Conservation (phyloP, 176 grass and related monocot species). For the Bonia amplexicaulis region DNA sequence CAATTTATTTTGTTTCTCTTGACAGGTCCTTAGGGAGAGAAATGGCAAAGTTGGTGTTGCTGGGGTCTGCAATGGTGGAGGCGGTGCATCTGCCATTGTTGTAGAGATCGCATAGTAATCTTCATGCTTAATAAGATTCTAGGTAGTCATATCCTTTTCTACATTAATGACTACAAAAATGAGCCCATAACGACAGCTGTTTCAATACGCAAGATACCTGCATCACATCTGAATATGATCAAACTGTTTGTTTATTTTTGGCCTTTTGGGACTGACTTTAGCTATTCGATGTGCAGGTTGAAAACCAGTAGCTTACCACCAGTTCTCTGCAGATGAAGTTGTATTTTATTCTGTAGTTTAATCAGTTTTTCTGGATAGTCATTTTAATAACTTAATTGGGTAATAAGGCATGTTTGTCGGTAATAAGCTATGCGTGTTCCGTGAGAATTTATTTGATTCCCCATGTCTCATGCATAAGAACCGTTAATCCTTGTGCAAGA, state of each 20-base stretch:
- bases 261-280: neutral
- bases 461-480: too few species aligned
- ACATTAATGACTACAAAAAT: neutral
- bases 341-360: neutral
- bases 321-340: neutral
- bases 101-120: slow-evolving; percentile 48
- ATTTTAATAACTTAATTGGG: neutral
- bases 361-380: neutral
- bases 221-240: neutral
- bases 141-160: neutral
- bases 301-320: neutral
- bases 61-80: slow-evolving; percentile 91
- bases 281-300: neutral
- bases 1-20: neutral
- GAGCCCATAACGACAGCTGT: neutral
- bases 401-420: neutral
- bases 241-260: neutral
- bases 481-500: too few species aligned
- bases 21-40: slow-evolving; percentile 69
- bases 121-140: neutral
- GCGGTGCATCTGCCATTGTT: slow-evolving; percentile 82
- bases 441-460: too few species aligned
- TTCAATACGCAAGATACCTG: neutral
- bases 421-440: neutral
- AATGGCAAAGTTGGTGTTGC: slow-evolving; percentile 66